Percentiles rank a stretch among this genome's conserved stretches.
phyloP scores from a whole-genome alignment of 345 rosid genomes.

The Dimocarpus longan region DNA sequence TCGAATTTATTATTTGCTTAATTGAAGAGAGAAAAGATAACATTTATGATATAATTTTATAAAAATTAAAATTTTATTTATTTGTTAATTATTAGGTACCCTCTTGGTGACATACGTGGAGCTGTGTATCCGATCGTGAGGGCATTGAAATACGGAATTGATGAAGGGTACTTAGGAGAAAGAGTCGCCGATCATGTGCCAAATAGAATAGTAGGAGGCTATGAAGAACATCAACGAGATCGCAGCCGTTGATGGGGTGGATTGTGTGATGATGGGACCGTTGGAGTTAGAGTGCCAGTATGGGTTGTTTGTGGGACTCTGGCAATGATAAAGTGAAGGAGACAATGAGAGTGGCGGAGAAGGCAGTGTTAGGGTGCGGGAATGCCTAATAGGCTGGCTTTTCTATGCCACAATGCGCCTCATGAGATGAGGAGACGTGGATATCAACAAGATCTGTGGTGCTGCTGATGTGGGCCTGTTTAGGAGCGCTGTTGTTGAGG shows the following conservation, averaged over 20 bases:
- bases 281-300: slow-evolving; percentile 81
- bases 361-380: slow-evolving; percentile 53
- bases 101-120: neutral
- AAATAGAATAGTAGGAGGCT: slow-evolving; percentile 5
- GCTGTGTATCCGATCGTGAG: slow-evolving; percentile 3
- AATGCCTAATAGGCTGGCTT: slow-evolving; percentile 68
- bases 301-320: slow-evolving; percentile 83
- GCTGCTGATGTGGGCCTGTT: slow-evolving; percentile 70
- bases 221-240: slow-evolving; percentile 1
- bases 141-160: slow-evolving; percentile 8
- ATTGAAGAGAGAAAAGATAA: no score
- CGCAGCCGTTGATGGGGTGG: neutral
- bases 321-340: slow-evolving; percentile 80
- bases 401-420: slow-evolving; percentile 69
- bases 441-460: slow-evolving; percentile 75
- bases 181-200: neutral
- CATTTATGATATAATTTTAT: no score
- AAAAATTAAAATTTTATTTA: no score
- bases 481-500: slow-evolving; percentile 65
- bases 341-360: slow-evolving; percentile 65
- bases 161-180: neutral
- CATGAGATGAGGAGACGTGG: slow-evolving; percentile 55
- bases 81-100: neutral
- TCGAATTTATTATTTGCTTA: no score
- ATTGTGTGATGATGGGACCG: slow-evolving; percentile 33